Evolutionary conservation across 768 basidiomycete species (phyloP), one percentile per base, ranked within the genome.

Genomic region (Gymnopilus junonius): DNA sequence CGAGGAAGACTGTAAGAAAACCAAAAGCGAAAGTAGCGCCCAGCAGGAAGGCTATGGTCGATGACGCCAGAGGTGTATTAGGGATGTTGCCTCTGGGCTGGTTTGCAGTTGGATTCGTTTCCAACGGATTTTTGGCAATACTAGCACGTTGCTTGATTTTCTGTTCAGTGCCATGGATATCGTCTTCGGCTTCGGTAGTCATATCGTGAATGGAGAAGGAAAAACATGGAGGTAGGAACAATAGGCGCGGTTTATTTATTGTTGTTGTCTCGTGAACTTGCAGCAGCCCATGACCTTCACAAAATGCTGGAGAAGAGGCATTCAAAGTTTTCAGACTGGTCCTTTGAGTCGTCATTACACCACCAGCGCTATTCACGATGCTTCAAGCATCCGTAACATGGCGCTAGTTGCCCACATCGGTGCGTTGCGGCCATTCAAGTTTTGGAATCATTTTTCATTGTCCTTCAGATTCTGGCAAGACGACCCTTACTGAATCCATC

Each of bases 321-420:
- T 61, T 58, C 63, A 40, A 31, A 62, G 27, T 21, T 34, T 64
- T 25, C 35, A 34, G 27, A 42, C 23, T 45, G 1, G 14, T 39
- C 43, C 32, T 37, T n/a, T 62, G 35, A 8, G 20, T 42, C 77
- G 77, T 59, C 61, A 40, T 23, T 76, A 78, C 65, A 69, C 77
- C 17, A 74, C 76, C 23, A 65, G 58, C n/a, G 59, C 65, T 1
- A 37, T 31, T 40, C 55, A 79, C 69, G 81, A 83, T 62, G 74
- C 83, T 10, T 75, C 78, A 12, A 82, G 79, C 67, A 59, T 87
- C 37, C 84, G 93, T 43, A 95, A 94, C 70, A 89, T 95, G 74
- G 93, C 93, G 15, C 81, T 95, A 2, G 91, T 94, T n/a, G 93
- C 93, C 43, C 93, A 95, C 71, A 94, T 95, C 54, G 93, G 93